Evolutionary conservation across 768 basidiomycete species (phyloP), one percentile per base, ranked within the genome.

Genomic region (Xerocomus spinulosus): DNA sequence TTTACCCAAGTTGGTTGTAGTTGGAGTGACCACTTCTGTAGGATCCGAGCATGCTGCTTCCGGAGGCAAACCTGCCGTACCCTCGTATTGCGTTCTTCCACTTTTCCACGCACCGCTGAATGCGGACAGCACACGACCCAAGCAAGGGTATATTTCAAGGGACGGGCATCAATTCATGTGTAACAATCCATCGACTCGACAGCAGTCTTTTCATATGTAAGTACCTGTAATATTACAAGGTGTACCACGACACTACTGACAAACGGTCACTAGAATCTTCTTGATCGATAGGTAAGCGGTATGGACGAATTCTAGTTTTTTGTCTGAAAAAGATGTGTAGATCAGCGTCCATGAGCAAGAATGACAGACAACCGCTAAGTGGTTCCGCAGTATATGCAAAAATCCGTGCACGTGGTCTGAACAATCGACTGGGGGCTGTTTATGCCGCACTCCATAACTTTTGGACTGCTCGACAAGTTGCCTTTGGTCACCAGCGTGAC

Each of bases 191-290:
- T 67, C 61, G 7, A 56, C 71, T 10, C 49, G 70, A 52, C 73
- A 73, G 10, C 79, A 77, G 51, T 67, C 80, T 0, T 82, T 78
- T 59, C 81, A 83, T 54, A 77, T 84, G 79, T 82, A 61, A 20
- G 79, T 71, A 2, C 6, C 33, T 8, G 9, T 17, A n/a, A 6
- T 10, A n/a, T n/a, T n/a, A n/a, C 3, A 44, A 34, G 4, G 13
- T 4, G n/a, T 13, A 9, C 3, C 5, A n/a, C 12, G 17, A 9
- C 12, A n/a, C 34, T 56, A 7, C n/a, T n/a, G n/a, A 50, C 24
- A 12, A 13, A 3, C 15, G 18, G 13, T 20, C 23, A 18, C 20
- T 7, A 59, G 61, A 3, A 36, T 62, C 33, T 62, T 55, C 23
- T 32, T 62, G 36, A 53, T 63, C 5, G 60, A 62, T 9, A 55